Evolutionary conservation across 495 filamentous ascomycete genomes (phyloP), one percentile per base, ranked within the genome.

Genomic region (Penicillium waksmanii): DNA sequence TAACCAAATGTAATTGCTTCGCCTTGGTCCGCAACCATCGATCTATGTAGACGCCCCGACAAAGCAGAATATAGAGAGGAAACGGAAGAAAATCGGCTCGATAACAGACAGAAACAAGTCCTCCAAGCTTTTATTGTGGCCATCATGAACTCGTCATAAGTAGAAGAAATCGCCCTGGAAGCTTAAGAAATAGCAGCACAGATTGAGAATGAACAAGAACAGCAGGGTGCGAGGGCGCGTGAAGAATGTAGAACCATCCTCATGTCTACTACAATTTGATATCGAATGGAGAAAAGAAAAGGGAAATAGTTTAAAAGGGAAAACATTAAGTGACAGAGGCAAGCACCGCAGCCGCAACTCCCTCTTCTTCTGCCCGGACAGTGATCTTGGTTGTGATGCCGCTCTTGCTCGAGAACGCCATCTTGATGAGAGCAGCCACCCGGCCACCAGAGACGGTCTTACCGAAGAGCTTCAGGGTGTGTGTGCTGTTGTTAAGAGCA

Each of bases 331-430:
- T 87, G 70, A 98, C 88, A 65, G 89, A 91, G 57, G 84, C 91
- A 69, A 97, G 84, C 56, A 98, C 83, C 68, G 94, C 80, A 53
- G 86, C 82, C 48, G 94, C 94, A 62, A 98, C 87, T 51, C 91
- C 91, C 70, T 94, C 92, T 78, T 98, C 95, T 72, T 98, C 96
- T 63, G 87, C 87, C 65, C 95, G 84, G 54, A 91, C 90, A 38
- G 89, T 90, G 59, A 97, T 89, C 84, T 98, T 97, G 60, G 92
- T 92, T 35, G 95, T 96, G 19, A 98, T 92, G 19, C 95, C 95
- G 36, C 85, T 89, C 81, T 96, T 97, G 62, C 87, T 85, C 49
- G 89, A 94, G 77, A 85, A 97, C 5, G 93, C 95, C 95, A 98
- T 96, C 78, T 92, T 85, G 62, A 98, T 84, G 57, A 88, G 86